phyloP scores from a whole-genome alignment of 768 basidiomycete genomes.

The Leccinum boreale region DNA sequence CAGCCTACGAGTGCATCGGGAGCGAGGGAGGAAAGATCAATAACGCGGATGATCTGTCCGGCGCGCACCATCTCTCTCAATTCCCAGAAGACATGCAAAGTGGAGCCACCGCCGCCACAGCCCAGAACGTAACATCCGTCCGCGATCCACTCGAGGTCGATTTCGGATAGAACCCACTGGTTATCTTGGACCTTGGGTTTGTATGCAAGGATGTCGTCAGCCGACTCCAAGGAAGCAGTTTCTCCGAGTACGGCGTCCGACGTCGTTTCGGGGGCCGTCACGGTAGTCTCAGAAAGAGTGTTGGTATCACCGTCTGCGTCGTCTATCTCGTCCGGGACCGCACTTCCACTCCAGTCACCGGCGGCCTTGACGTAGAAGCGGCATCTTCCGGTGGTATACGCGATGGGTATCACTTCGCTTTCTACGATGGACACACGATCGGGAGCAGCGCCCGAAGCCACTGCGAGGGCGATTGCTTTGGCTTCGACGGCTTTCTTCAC shows the following conservation, averaged over 20 bases:
- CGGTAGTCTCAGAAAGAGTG: conserved; percentile 4
- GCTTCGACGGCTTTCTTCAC: conserved; percentile 34
- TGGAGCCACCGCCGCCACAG: conserved; percentile 61
- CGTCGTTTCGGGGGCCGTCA: neutral
- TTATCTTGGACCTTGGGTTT: conserved; percentile 36
- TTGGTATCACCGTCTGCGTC: conserved; percentile 2
- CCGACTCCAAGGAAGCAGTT: conserved; percentile 12
- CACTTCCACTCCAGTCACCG: conserved; percentile 42
- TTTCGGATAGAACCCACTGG: conserved; percentile 45
- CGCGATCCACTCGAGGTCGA: conserved; percentile 55
- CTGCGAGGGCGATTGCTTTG: conserved; percentile 42
- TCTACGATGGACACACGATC: conserved; percentile 50
- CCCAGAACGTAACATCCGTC: conserved; percentile 64
- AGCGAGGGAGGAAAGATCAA: conserved; percentile 41
- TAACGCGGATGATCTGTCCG: conserved; percentile 43
- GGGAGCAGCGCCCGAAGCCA: conserved; percentile 44
- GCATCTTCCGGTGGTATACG: conserved; percentile 32
- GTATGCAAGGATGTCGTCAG: conserved; percentile 34
- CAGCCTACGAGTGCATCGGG: conserved; percentile 42
- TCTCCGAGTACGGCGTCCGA: conserved; percentile 8
- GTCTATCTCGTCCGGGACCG: conserved; percentile 22
- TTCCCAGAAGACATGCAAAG: conserved; percentile 49
- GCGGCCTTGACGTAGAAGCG: conserved; percentile 58
- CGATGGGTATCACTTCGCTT: conserved; percentile 48
- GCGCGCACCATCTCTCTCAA: conserved; percentile 50